Base-by-base conservation (phyloP, 331 rosid species). In the Stylosanthes scabra region DNA sequence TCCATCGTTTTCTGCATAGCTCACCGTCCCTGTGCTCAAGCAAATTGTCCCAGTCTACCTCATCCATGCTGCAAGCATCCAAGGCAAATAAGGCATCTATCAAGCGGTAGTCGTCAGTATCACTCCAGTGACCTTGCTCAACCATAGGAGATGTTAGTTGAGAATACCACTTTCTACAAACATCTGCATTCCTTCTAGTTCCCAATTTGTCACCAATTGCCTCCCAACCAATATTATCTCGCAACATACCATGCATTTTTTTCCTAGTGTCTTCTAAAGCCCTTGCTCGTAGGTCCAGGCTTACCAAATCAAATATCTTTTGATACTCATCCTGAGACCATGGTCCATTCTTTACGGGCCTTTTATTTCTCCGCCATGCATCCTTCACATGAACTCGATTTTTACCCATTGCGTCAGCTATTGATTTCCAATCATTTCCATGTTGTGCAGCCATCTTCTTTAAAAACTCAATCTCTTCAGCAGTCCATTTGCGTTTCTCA, bases 1-100 rank as follows among this genome's bases (percentile, higher is more conserved):
- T 45, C 96, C 96, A 93, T 8, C 97, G 81, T 79, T 83, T 84
- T 82, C 87, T 67, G 83, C 96, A 88, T 39, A 75, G n/a, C 74
- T 90, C 89, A 44, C 97, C 96, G 41, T 85, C 4, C 81, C 96
- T 87, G 50, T 87, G 81, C 76, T 87, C 93, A 59, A 90, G 76
- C 82, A 93, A 47, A 72, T 80, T 4, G 79, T 93, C 97, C 98
- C 98, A 93, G 40, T 93, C 88, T 70, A 93, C 96, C 56, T 93
- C 93, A 69, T 88, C 92, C 51, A 77, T 78, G 72, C 78, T 73
- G 75, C 78, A 76, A 47, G 96, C 96, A 80, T 90, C 97, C 83
- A 93, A 81, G 70, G 16, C n/a, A 49, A 42, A 37, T 10, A 93
- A 88, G 55, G 88, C 88, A 47, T 76, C 59, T 7, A 90, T 1